Conservation (phyloP, 306 rosid genomes). For the Glycine latifolia region DNA sequence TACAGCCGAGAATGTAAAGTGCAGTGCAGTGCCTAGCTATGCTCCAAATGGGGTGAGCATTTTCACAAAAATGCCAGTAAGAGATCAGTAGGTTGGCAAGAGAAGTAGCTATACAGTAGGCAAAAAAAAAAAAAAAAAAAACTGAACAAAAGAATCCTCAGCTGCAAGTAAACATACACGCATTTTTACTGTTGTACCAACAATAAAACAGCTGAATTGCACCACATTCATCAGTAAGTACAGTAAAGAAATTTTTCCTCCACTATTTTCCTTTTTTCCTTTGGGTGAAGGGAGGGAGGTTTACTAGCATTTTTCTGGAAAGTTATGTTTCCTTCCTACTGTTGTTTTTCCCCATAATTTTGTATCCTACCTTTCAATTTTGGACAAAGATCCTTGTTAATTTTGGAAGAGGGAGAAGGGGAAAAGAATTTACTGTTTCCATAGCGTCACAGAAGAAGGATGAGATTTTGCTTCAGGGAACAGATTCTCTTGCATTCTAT, state of each 20-base stretch:
- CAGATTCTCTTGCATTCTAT: conserved; percentile 50
- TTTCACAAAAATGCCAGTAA: conserved; percentile 36
- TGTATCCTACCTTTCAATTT: conserved; percentile 49
- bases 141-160: conserved; percentile 35
- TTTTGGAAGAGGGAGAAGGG: conserved; percentile 40
- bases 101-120: conserved; percentile 44
- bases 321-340: conserved; percentile 40
- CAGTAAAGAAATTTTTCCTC: conserved; percentile 36
- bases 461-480: conserved; percentile 42
- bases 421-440: conserved; percentile 58
- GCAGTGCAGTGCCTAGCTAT: conserved; percentile 23
- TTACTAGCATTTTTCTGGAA: conserved; percentile 39
- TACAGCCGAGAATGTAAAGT: background rate
- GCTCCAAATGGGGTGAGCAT: conserved; percentile 22
- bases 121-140: conserved; percentile 35
- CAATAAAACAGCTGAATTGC: conserved; percentile 36
- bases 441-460: conserved; percentile 42
- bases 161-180: conserved; percentile 39
- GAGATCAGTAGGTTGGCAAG: conserved; percentile 33
- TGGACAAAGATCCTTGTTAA: conserved; percentile 36
- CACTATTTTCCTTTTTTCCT: background rate
- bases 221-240: conserved; percentile 33
- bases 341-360: conserved; percentile 43
- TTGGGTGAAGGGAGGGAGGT: background rate
- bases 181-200: conserved; percentile 36